Evolutionary conservation across 1,139 yeast species (phyloP), one percentile per base, ranked within the genome.

Genomic region (Debaryomyces udenii): DNA sequence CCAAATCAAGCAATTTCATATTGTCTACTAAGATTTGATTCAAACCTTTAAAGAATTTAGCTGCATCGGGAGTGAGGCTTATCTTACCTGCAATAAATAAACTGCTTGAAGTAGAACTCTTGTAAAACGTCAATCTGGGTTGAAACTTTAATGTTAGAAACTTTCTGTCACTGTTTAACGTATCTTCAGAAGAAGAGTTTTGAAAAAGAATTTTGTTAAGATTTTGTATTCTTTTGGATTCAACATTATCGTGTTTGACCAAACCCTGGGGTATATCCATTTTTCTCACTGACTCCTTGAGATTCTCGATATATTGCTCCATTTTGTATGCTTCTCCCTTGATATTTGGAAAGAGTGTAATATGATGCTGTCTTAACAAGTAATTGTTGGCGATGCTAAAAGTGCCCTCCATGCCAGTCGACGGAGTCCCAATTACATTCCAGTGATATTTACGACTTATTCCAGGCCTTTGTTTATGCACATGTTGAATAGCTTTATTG

Each of bases 341-440:
- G 11, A 43, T 33, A 27, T 45, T 45, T 3, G 49, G 44, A 28
- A 26, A 38, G 22, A 45, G 27, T 3, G 42, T 43, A 20, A 45
- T 39, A 32, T 45, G 49, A 27, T 39, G 39, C 18, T 36, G 31
- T 14, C 37, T 14, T 4, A 40, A 26, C 13, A 36, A 20, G 24
- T 23, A 20, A 14, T 24, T 27, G 16, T 40, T 40, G 2, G 43
- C 27, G 3, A 40, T 27, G 23, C 43, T 40, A 22, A 36, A 40
- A 6, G 20, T 27, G 5, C 43, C 43, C 3, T 40, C 39, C 10
- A 35, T 13, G 13, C 32, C 26, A 14, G 26, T 30, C 10, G 43
- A 36, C 6, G 43, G 43, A 7, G 29, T 35, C 6, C 43, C 43
- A 9, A 40, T 32, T 16, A 36, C 17, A 20, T 35, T 34, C 43